Evolutionary conservation across 345 rosid species (phyloP).

Genomic region (Moricandia moricandioides): DNA sequence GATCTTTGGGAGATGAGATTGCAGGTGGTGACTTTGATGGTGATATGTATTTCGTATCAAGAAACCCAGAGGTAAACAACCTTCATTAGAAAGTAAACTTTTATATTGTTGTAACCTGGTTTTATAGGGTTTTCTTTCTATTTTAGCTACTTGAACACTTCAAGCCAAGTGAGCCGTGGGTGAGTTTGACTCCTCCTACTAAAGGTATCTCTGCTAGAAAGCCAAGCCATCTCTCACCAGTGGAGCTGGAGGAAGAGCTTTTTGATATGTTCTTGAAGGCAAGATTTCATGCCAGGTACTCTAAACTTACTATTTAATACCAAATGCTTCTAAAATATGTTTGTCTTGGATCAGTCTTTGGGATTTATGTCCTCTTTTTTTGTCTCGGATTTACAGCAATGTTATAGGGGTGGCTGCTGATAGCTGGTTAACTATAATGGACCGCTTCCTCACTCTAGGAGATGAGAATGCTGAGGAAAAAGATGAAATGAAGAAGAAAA

Average conservation of each 20-base stretch:
- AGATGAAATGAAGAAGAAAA: too few relatives aligned
- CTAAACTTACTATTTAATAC: not conserved
- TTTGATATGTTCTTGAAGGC: constrained; percentile 50
- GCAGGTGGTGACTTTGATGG: constrained; percentile 83
- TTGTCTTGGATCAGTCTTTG: not conserved
- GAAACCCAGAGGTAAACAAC: constrained; percentile 60
- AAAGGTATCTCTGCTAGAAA: constrained; percentile 7
- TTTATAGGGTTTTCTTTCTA: constrained; percentile 7
- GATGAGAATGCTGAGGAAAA: too few relatives aligned
- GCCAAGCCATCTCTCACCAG: constrained; percentile 45
- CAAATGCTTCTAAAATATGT: not conserved
- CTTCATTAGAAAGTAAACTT: not conserved
- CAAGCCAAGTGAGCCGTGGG: constrained; percentile 59
- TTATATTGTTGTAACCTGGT: constrained; percentile 19
- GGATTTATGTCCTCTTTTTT: not conserved
- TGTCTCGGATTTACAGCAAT: constrained; percentile 46
- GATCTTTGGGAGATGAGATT: constrained; percentile 80
- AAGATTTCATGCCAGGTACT: constrained; percentile 61
- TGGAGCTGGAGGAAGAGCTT: constrained; percentile 59
- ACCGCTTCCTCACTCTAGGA: too few relatives aligned
- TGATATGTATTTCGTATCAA: constrained; percentile 68
- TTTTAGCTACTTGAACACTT: constrained; percentile 60
- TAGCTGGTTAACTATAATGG: too few relatives aligned
- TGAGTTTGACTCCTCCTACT: constrained; percentile 33
- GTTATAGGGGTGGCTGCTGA: constrained; percentile 30